Base-by-base conservation (phyloP, 1,139 yeast species). In the Yamadazyma triangularis region DNA sequence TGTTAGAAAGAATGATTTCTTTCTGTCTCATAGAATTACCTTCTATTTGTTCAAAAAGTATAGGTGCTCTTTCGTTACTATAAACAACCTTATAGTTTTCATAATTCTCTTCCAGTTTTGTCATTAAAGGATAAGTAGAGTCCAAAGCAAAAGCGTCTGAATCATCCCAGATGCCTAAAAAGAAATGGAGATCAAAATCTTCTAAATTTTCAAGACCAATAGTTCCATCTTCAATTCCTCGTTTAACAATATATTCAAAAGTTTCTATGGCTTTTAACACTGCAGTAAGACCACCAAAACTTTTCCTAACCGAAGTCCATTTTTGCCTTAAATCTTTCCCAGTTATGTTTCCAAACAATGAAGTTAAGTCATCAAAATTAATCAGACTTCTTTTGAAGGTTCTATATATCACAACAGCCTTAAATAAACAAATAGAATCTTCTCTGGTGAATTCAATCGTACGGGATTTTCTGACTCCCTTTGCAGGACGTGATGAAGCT, bases 361-460 rank as follows among this genome's bases (percentile, higher is more conserved):
- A 45, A 0, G 79, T 64, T n/a, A 84, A 73, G 26, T 63, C 50
- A 0, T 62, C 64, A 74, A 86, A 85, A 39, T 78, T 78, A 24
- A 79, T 77, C 3, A 59, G 53, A 3, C 66, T 64, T 36, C 70
- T 60, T 28, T 62, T 52, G 38, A 73, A 60, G 1, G 85, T 62
- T 40, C 81, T 70, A 13, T 77, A 71, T n/a, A 85, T 77, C 7
- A 82, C 71, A 16, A 81, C 78, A 1, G 79, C 69, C 20, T 83
- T 60, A 46, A 68, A 77, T 30, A 79, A 58, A 6, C 52, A 50
- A 3, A 78, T 70, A 2, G 67, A 58, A 39, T 77, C 80, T n/a
- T 55, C 45, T 43, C 61, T 53, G 41, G 62, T 67, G 38, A 68
- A 56, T 31, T 53, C 59, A 28, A 47, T 38, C 2, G 54, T 40